phyloP scores from a whole-genome alignment of 139 green algal species.

The Coelastrella sp. region DNA sequence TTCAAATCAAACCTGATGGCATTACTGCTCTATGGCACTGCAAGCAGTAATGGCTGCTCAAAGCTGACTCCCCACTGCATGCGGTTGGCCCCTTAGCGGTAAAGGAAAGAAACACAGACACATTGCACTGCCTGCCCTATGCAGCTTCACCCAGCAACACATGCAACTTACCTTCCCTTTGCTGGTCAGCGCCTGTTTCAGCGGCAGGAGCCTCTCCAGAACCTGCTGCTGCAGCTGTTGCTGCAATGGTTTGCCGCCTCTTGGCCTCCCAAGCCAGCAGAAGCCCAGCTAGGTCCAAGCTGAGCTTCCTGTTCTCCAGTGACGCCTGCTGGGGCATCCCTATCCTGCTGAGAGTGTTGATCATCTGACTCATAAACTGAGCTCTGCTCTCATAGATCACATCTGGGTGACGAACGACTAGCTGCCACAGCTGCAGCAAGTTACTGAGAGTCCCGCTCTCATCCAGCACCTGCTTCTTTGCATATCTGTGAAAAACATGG shows the following conservation, averaged over 20 bases:
- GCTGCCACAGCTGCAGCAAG: constrained; percentile 93
- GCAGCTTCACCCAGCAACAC: too few species aligned
- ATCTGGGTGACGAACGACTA: constrained; percentile 90
- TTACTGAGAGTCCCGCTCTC: constrained; percentile 81
- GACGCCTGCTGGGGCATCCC: constrained; percentile 69
- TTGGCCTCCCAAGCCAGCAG: constrained; percentile 92
- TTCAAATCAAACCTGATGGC: too few species aligned
- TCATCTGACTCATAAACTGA: constrained; percentile 96
- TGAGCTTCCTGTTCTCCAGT: constrained; percentile 89
- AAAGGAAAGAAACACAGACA: too few species aligned
- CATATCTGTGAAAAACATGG: neutral
- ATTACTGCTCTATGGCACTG: too few species aligned
- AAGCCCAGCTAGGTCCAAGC: constrained; percentile 90
- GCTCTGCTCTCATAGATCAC: constrained; percentile 86
- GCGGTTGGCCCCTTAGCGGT: too few species aligned
- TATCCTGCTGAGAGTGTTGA: constrained; percentile 84
- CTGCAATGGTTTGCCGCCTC: constrained; percentile 13
- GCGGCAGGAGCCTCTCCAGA: too few species aligned
- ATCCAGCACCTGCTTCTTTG: constrained; percentile 78
- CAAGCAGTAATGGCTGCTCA: too few species aligned
- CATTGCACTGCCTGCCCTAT: too few species aligned
- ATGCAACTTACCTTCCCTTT: neutral
- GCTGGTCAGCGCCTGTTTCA: neutral
- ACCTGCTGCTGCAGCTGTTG: neutral
- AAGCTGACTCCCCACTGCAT: too few species aligned